A percentile compares a stretch with the other conserved stretches of the same genome.
These are phyloP conservation scores for Curvularia verruculosa DNA, from an alignment of 2,329 filamentous ascomycete species.

Conservation along the genomic window DNA sequence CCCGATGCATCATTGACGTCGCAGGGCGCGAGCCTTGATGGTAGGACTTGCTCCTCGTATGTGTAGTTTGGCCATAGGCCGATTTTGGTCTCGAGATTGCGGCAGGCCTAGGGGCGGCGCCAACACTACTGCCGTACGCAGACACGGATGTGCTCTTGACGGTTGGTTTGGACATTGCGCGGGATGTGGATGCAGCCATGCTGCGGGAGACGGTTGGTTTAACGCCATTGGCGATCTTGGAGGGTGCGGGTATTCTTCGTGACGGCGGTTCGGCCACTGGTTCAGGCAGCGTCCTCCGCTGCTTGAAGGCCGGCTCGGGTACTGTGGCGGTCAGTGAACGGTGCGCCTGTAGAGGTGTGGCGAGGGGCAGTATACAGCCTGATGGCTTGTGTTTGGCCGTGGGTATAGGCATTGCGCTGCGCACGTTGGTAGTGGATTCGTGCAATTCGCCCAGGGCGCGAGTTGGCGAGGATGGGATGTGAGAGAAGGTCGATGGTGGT, in stretches of 20 bases:
- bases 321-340: slow-evolving; percentile 42
- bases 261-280: slow-evolving; percentile 55
- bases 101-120: slow-evolving; percentile 57
- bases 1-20: slow-evolving; percentile 50
- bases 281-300: slow-evolving; percentile 58
- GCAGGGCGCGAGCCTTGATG: slow-evolving; percentile 49
- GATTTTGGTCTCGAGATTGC: slow-evolving; percentile 55
- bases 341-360: slow-evolving; percentile 12
- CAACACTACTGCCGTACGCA: slow-evolving; percentile 61
- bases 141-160: slow-evolving; percentile 52
- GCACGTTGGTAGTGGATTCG: slow-evolving; percentile 60
- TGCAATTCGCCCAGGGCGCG: slow-evolving; percentile 58
- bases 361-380: slow-evolving; percentile 49
- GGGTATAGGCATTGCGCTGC: slow-evolving; percentile 56
- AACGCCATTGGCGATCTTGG: slow-evolving; percentile 49
- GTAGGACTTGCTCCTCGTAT: slow-evolving; percentile 57
- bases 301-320: slow-evolving; percentile 56
- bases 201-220: slow-evolving; percentile 56
- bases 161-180: slow-evolving; percentile 52
- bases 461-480: slow-evolving; percentile 31
- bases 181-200: slow-evolving; percentile 48
- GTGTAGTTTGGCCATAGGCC: slow-evolving; percentile 49
- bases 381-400: slow-evolving; percentile 60
- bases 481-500: slow-evolving; percentile 34
- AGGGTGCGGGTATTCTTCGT: slow-evolving; percentile 50